Conservation (phyloP, 2,329 filamentous ascomycete genomes). For the Aspergillus aculeatus region DNA sequence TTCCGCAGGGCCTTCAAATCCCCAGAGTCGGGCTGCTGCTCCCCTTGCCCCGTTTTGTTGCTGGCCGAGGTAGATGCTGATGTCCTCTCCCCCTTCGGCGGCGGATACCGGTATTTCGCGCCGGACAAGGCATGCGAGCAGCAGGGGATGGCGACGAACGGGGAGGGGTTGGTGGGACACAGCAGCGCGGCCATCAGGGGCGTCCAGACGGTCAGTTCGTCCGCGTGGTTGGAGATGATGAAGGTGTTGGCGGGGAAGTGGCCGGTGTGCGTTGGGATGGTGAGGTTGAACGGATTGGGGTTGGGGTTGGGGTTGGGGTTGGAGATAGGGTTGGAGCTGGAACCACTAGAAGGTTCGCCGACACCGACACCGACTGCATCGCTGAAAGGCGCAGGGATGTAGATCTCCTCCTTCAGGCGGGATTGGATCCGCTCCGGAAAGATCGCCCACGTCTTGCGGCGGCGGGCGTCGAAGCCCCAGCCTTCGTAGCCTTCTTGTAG, state of each 20-base stretch:
- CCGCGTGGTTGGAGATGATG: slow-evolving; percentile 94
- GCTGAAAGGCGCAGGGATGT: slow-evolving; percentile 56
- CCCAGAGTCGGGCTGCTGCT: slow-evolving; percentile 29
- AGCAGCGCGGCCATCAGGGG: slow-evolving; percentile 74
- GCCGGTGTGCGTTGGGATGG: slow-evolving; percentile 49
- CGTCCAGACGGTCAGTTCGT: slow-evolving; percentile 95
- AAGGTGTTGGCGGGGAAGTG: slow-evolving; percentile 74
- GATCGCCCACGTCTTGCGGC: slow-evolving; percentile 76
- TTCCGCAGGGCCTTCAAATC: slow-evolving; percentile 42
- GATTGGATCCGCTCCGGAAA: slow-evolving; percentile 57
- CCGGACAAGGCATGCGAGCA: slow-evolving; percentile 87
- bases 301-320: background rate
- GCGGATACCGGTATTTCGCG: slow-evolving; percentile 60
- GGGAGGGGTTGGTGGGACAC: slow-evolving; percentile 57
- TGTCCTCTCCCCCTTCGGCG: slow-evolving; percentile 17
- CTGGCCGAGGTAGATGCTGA: background rate
- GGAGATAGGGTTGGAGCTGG: background rate
- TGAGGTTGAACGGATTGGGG: slow-evolving; percentile 12
- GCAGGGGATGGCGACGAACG: slow-evolving; percentile 92
- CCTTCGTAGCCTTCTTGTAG: slow-evolving; percentile 76
- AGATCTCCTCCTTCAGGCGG: slow-evolving; percentile 58
- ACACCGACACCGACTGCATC: slow-evolving; percentile 20
- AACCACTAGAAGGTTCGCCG: too few species aligned
- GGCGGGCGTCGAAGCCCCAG: slow-evolving; percentile 89
- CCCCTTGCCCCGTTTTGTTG: slow-evolving; percentile 14